Evolutionary conservation across 345 rosid species (phyloP).

Genomic region (Citrus glauca): DNA sequence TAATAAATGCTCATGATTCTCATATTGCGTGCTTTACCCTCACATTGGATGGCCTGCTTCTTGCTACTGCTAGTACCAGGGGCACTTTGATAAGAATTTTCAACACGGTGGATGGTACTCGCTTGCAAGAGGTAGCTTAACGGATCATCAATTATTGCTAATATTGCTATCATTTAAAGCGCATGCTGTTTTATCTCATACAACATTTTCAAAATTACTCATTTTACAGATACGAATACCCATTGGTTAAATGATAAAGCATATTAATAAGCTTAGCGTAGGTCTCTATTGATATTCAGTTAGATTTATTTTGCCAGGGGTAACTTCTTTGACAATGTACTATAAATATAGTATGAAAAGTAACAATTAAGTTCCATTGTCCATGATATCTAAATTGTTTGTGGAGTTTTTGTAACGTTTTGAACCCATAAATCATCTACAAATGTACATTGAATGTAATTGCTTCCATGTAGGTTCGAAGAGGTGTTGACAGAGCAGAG

Average conservation of each 20-base stretch:
- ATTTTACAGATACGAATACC: neutral
- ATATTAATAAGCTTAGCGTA: neutral
- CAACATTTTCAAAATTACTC: neutral
- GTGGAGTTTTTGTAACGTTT: neutral
- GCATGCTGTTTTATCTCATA: neutral
- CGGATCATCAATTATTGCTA: neutral
- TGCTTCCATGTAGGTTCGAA: conserved; percentile 57
- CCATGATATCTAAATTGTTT: neutral
- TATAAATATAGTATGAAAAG: neutral
- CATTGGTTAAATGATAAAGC: neutral
- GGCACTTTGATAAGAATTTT: conserved; percentile 91
- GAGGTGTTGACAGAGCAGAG: conserved; percentile 91
- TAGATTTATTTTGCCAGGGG: neutral
- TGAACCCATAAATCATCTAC: neutral
- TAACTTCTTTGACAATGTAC: neutral
- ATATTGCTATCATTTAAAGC: neutral
- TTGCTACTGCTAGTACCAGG: conserved; percentile 86
- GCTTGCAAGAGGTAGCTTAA: conserved; percentile 68
- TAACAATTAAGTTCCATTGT: neutral
- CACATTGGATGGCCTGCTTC: conserved; percentile 86
- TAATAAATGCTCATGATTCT: conserved; percentile 76
- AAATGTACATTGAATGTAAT: conserved; percentile 7
- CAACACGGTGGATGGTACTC: conserved; percentile 91
- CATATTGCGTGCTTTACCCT: conserved; percentile 73
- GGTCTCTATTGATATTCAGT: neutral